Base-by-base conservation (phyloP, 768 basidiomycete genomes). In the Aureoboletus auriporus region DNA sequence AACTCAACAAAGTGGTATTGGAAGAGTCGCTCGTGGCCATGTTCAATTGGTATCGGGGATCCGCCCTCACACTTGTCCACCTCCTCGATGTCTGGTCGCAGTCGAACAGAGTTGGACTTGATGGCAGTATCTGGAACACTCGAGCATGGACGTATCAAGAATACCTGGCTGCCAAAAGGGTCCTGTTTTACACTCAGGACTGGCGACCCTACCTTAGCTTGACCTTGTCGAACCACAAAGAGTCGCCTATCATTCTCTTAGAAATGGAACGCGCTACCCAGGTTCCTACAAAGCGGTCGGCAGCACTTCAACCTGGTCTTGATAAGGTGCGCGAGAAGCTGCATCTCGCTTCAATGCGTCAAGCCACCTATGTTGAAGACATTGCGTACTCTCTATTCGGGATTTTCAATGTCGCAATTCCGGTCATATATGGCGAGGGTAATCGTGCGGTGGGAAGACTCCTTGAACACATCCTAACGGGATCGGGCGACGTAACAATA, bases 241-340 rank as follows among this genome's bases (percentile, higher is more conserved):
- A 48, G 12, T 39, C 29, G 16, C 20, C 28, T 9, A 7, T 8
- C 3, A 6, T 46, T 6, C 4, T 38, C 5, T 16, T 7, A 2
- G 37, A 46, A 8, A 39, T 46, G 45, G 29, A 46, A 20, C 16
- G 17, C 4, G 46, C 28, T 0, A 23, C 44, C 0, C 26, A 26
- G 0, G 29, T 46, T 14, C 39, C 48, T 33, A 20, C 29, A 17
- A 11, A 51, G 8, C 34, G 52, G 2, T 5, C 55, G 26, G 38
- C 35, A 0, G 12, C 35, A 0, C 57, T 52, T 47, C 35, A 7
- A 5, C 57, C 57, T 0, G 53, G 50, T 8, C 28, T 59, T 6
- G 41, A 49, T 12, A 49, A 13, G 16, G 57, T 46, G 23, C 58
- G 57, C 6, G 57, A 59, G 49, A 59, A 59, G 37, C 51, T 59